These are phyloP conservation scores for Polygonum maritimum DNA, from an alignment of 148 eudicot species.

Conservation along the genomic window DNA sequence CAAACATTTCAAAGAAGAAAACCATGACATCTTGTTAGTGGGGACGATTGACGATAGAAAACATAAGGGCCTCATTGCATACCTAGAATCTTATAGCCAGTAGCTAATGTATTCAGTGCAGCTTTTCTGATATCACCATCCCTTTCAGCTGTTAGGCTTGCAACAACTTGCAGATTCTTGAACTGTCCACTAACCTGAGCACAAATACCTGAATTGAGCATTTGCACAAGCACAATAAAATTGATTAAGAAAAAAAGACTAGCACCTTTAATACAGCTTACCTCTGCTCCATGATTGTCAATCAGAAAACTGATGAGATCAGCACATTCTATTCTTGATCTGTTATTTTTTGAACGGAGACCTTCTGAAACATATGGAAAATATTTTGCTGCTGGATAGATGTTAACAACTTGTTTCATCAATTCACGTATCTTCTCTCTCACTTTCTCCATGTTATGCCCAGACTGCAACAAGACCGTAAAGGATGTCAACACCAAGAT, in stretches of 20 bases:
- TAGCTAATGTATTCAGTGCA: constrained; percentile 78
- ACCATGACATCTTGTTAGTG: not conserved
- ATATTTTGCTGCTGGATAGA: constrained; percentile 73
- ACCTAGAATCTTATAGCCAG: constrained; percentile 93
- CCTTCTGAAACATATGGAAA: constrained; percentile 88
- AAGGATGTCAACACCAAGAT: constrained; percentile 4
- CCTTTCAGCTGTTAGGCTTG: constrained; percentile 87
- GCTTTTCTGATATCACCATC: constrained; percentile 96
- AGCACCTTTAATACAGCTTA: not conserved
- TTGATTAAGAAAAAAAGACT: not conserved
- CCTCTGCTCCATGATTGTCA: constrained; percentile 82
- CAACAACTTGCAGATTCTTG: constrained; percentile 89
- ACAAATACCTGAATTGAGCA: not conserved
- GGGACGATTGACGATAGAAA: not conserved
- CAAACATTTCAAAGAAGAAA: not conserved
- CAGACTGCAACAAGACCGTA: constrained; percentile 42
- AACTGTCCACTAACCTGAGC: constrained; percentile 73
- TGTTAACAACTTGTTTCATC: constrained; percentile 53
- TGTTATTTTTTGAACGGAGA: constrained; percentile 76
- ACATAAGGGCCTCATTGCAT: constrained; percentile 11
- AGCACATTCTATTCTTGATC: constrained; percentile 81
- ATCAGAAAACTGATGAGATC: constrained; percentile 83
- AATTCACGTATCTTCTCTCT: constrained; percentile 86
- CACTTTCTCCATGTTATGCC: constrained; percentile 91
- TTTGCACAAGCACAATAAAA: not conserved